Base-by-base conservation (phyloP, 2,329 filamentous ascomycete species). In the Alternaria metachromatica region DNA sequence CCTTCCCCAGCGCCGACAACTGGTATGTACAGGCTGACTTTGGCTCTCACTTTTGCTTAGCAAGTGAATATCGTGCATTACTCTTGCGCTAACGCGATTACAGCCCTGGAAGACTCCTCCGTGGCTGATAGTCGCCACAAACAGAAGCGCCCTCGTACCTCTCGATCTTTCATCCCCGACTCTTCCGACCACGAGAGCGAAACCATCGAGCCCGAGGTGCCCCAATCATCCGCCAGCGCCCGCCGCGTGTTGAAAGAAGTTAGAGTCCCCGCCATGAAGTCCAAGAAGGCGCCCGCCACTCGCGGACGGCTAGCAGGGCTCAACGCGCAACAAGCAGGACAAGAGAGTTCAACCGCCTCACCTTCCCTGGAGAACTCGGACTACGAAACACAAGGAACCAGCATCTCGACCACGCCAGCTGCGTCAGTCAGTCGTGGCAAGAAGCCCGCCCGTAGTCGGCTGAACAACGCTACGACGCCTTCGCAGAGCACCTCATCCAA, bases 371-470 rank as follows among this genome's bases (percentile, higher is more conserved):
- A 80, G 11, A 73, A 74, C 6, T 85, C 82, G 41, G 86, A 84
- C 18, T 86, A 85, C 70, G 88, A 87, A 62, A 91, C 89, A 4
- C 88, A 89, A 5, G 86, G 83, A 41, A 91, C 89, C 20, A 90
- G 87, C 76, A 82, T 84, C 58, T 80, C 83, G 50, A 82, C 81
- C 18, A 90, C 88, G 10, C 88, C 87, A 5, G 83, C 81, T 21
- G 80, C 82, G 23, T 82, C 82, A 8, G 9, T 67, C 58, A 60
- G 65, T 12, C 67, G 55, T 45, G 66, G 71, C 51, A 69, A 66
- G 25, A 58, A 64, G 54, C 68, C 77, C 54, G 73, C 71, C 55
- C 62, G 69, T 45, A 74, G 72, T 45, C 62, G 65, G 26, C 55
- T 72, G 33, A 68, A 66, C 58, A 64, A 68, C 59, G 62, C 68